Base-by-base conservation (phyloP, 495 filamentous ascomycete species). In the Chaetomium tenue region DNA sequence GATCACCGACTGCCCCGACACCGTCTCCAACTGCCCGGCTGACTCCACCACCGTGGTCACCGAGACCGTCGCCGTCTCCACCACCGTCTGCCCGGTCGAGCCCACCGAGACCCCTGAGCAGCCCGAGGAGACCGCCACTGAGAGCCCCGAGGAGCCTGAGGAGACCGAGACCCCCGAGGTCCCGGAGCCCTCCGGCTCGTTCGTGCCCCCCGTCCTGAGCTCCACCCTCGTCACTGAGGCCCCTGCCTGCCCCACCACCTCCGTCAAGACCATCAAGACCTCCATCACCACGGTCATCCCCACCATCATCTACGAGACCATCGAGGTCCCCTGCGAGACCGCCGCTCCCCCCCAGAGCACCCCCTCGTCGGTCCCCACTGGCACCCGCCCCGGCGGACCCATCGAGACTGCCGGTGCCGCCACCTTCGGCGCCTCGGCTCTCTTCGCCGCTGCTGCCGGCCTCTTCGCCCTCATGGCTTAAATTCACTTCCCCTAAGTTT, bases 11-110 rank as follows among this genome's bases (percentile, higher is more conserved):
- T 88, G 85, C 71, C 81, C 83, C 47, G 72, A 86, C 23, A 84
- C 78, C 7, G 80, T 87, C 55, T 85, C 82, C 47, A 72, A 85
- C 76, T 89, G 86, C 79, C 86, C 86, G 26, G 83, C 83, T 33
- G 66, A 78, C 61, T 84, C 81, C 6, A 75, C 74, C 63, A 47
- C 37, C 25, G 59, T 72, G 53, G 71, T 76, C 56, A 74, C 72
- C 64, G 72, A 74, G 68, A 73, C 70, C 63, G 44, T 74, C 61
- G 63, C 72, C 48, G 66, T 74, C 63, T 68, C 66, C 33, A 74
- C 73, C 68, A 72, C 76, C 63, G 59, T 74, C 66, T 71, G 71
- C 72, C 73, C 75, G 59, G 67, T 75, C 65, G 62, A 65, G 65
- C 48, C 65, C 61, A 65, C 64, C 67, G 42, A 50, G 42, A 22